A percentile compares a stretch with the other conserved stretches of the same genome.
Conservation (phyloP, 257 asterid genomes). For the Coffea eugenioides region DNA sequence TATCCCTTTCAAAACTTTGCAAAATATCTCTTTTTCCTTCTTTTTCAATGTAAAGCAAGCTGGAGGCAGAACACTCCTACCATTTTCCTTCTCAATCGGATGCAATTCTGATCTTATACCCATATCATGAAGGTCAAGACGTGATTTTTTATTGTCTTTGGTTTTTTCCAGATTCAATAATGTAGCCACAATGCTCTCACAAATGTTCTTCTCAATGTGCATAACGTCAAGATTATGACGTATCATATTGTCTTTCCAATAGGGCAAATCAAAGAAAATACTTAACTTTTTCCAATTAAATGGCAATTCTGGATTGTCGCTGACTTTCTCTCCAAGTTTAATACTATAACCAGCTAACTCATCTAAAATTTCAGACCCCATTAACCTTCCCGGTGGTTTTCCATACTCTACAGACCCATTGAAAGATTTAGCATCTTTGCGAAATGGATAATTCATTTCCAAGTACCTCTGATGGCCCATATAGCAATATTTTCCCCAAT, state of each 20-base stretch:
- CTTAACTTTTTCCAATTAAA: slow-evolving; percentile 15
- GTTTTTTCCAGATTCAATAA: no score
- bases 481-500: background rate
- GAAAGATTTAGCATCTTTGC: background rate
- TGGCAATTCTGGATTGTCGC: background rate
- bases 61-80: no score
- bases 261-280: slow-evolving; percentile 19
- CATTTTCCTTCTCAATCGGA: no score
- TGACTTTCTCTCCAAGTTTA: no score
- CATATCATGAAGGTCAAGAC: no score
- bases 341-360: background rate
- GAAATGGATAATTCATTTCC: background rate
- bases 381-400: background rate
- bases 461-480: background rate
- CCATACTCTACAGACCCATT: background rate
- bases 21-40: no score
- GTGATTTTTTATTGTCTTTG: no score
- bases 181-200: no score
- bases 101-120: no score
- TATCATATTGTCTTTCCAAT: background rate
- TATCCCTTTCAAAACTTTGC: no score
- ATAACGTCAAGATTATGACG: slow-evolving; percentile 16
- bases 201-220: slow-evolving; percentile 11
- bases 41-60: no score
- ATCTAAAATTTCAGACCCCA: background rate